Base-by-base conservation (phyloP, 1,284 basidiomycete genomes). In the Kwoniella shivajii region DNA sequence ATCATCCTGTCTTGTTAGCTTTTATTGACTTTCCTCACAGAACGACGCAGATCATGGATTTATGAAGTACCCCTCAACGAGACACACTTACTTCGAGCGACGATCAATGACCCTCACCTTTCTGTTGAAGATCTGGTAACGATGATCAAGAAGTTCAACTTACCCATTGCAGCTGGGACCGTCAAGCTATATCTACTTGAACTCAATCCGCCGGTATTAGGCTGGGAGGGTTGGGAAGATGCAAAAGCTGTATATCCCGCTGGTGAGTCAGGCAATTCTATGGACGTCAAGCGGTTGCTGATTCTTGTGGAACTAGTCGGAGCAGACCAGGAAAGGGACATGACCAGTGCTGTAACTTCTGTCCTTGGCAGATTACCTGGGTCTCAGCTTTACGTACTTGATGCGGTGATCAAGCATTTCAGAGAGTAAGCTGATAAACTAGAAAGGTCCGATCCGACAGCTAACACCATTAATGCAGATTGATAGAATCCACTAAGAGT, bases 21-120 rank as follows among this genome's bases (percentile, higher is more conserved):
- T 16, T 3, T 30, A 47, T 47, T 10, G 13, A 20, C 30, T 34
- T 47, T 4, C 26, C 11, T 30, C 18, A 2, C 68, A 86, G 94
- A 95, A 75, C 88, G 86, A 73, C 86, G 94, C 61, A 91, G 88
- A 78, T 82, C 86, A 1, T 97, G 93, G 94, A 90, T 97, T 60
- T 95, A 96, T 65, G 82, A 84, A 60, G 90, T 94, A 2, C 90
- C 92, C 0, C 82, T 97, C 22, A 80, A 84, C 3, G 85, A 86
- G 29, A 83, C 88, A 5, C 93, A 96, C 69, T 86, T 88, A 61
- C 84, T 96, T 10, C 86, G 93, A 58, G 88, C 90, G 72, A 83
- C 83, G 2, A 81, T 96, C 58, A 93, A 95, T 71, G 84, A 83
- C 22, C 77, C 90, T 11, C 84, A 85, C 5, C 79, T 84, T 18